Percentiles rank a stretch among this genome's conserved stretches.
These are phyloP conservation scores for Cardamine occulta DNA, from an alignment of 345 rosid species.

Conservation along the genomic window DNA sequence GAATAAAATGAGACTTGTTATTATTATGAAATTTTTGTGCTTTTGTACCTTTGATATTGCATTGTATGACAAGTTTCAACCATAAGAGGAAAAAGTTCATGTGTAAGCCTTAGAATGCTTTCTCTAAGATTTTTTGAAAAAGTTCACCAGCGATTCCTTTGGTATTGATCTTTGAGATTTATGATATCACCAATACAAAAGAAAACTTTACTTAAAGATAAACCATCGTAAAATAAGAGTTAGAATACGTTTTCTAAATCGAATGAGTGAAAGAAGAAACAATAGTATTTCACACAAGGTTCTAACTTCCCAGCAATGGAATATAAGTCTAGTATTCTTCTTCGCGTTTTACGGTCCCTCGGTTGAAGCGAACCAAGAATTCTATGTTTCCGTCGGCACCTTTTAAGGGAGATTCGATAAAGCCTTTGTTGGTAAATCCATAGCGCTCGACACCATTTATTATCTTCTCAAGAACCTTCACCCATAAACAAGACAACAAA, in stretches of 20 bases:
- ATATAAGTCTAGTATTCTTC: conserved; percentile 27
- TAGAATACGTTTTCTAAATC: not conserved
- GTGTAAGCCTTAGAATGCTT: not conserved
- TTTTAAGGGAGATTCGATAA: conserved; percentile 89
- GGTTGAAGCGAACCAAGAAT: conserved; percentile 73
- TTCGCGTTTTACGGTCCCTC: conserved; percentile 45
- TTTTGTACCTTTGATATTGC: not conserved
- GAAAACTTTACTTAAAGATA: not conserved
- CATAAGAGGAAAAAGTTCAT: not conserved
- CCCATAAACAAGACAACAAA: conserved; percentile 26
- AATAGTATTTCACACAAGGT: not conserved
- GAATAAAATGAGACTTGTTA: not conserved
- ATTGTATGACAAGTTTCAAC: conserved; percentile 6
- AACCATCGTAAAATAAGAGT: not conserved
- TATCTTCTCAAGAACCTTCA: conserved; percentile 81
- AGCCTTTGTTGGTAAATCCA: conserved; percentile 73
- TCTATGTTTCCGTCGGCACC: conserved; percentile 94
- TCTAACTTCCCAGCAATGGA: conserved; percentile 4
- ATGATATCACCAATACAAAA: not conserved
- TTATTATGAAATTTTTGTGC: not conserved
- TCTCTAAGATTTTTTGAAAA: not conserved
- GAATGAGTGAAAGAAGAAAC: conserved; percentile 30
- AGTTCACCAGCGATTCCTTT: not conserved
- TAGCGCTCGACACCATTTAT: conserved; percentile 72
- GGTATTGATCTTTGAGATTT: not conserved